Evolutionary conservation across 352 stramenopile species (phyloP), one percentile per base, ranked within the genome.

Genomic region (Pythium scleroteichum): DNA sequence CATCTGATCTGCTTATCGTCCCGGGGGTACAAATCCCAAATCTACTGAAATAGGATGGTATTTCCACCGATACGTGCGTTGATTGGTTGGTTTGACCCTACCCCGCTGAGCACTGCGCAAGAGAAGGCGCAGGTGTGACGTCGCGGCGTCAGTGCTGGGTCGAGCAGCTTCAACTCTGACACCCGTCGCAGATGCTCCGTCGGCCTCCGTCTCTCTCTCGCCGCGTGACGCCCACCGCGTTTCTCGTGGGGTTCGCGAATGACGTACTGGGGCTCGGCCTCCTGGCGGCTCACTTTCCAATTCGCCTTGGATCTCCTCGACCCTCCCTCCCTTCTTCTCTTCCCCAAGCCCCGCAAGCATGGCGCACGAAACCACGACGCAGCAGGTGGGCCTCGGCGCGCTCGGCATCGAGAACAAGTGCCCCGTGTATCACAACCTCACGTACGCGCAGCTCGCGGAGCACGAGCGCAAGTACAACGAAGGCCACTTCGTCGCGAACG

Each of bases 331-430:
- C 47, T 54, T 14, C 40, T 39, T 24, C 53, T 33, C 33, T 23
- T 29, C 24, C 23, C 16, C 41, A 17, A 39, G n/a, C n/a, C 52
- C n/a, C n/a, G n/a, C n/a, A n/a, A 82, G 64, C 57, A 75, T 79
- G 71, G 68, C 72, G n/a, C 82, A 91, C 69, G 70, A 85, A 66
- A 85, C 77, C 63, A 79, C 82, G 56, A 82, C 82, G 16, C 53
- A 69, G 71, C 49, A 67, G 35, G 57, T 85, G 17, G 66, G 64
- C 35, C 70, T 85, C 12, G 69, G 69, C 51, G 54, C 60, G 27
- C 63, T 81, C 38, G 75, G 75, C 68, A 84, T 84, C 46, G 23
- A 73, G 32, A 78, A 75, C 69, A 38, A 41, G 22, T 68, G 57
- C 68, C 62, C 66, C 3, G 72, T 85, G 23, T 82, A 62, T 64